Base-by-base conservation (phyloP, 805 yeast species). In the Zygosaccharomyces bisporus region DNA sequence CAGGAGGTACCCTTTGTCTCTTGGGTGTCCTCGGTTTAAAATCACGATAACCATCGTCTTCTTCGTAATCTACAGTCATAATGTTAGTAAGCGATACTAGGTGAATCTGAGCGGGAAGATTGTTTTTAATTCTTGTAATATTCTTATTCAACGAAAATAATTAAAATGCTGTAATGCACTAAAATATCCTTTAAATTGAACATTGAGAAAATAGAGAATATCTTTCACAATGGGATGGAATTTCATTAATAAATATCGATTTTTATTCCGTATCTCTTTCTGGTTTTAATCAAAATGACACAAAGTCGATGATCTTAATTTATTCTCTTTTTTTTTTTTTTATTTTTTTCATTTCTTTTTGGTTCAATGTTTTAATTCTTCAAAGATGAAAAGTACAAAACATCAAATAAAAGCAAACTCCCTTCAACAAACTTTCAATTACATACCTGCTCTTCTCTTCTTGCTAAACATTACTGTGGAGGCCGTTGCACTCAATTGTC, bases 1-100 rank as follows among this genome's bases (percentile, higher is more conserved):
- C 68, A 4, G 73, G 81, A 51, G 78, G 77, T 44, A 69, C 52
- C 44, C 65, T 55, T 40, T 61, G 66, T 48, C 64, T 62, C 53
- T 62, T 62, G 18, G 58, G 63, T 46, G 52, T 47, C 18, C 61
- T 59, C 18, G 64, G 65, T 44, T 59, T 58, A 36, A 50, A 58
- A 41, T 62, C 67, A 35, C 59, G 61, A 36, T 53, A 57, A 13
- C 58, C 59, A 31, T 58, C 57, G 29, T 62, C 65, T 30, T 60
- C 64, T 20, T 60, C 64, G 46, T 51, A 60, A 45, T 55, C 59
- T 55, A 34, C 10, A 25, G 47, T 43, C 45, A 56, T 46, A 46
- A 54, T 54, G 52, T 48, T 48, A 48, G 52, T 48, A 14, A 30
- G 29, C 42, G 20, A 20, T 21, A 29, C 14, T 10, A 7, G 10